A percentile compares a stretch with the other conserved stretches of the same genome.
Evolutionary conservation across 306 rosid genomes (phyloP).

Genomic region (Quercus wislizeni): DNA sequence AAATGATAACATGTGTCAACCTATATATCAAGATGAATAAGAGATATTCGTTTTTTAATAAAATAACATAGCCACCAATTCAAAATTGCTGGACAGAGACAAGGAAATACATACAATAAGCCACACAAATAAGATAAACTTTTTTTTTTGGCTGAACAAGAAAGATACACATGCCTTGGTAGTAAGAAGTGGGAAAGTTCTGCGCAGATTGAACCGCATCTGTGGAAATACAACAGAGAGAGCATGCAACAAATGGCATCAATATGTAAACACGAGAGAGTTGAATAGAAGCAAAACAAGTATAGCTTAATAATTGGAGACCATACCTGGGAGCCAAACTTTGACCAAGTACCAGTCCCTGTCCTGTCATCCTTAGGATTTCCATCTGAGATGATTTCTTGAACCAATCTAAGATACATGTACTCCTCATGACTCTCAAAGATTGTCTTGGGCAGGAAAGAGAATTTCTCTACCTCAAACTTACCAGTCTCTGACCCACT

Average conservation of each 20-base stretch:
- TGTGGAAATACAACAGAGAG: conserved; percentile 29
- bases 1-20: conserved; percentile 40
- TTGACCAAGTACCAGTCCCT: conserved; percentile 93
- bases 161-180: conserved; percentile 65
- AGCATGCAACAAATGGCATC: conserved; percentile 10
- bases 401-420: conserved; percentile 69
- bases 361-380: conserved; percentile 84
- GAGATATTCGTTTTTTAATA: conserved; percentile 10
- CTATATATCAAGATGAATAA: conserved; percentile 9
- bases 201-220: conserved; percentile 92
- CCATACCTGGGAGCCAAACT: conserved; percentile 90
- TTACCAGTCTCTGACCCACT: conserved; percentile 34
- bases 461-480: conserved; percentile 66
- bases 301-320: conserved; percentile 15
- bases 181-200: conserved; percentile 84
- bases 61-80: background rate
- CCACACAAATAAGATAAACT: background rate
- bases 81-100: conserved; percentile 5
- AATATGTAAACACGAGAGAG: background rate
- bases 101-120: background rate
- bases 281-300: conserved; percentile 15
- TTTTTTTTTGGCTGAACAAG: background rate
- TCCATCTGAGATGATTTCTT: conserved; percentile 81
- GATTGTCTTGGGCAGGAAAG: conserved; percentile 82
- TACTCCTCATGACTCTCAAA: conserved; percentile 86